These are phyloP conservation scores for Talaromyces nanjingensis DNA, from an alignment of 495 filamentous ascomycete species.

Conservation along the genomic window DNA sequence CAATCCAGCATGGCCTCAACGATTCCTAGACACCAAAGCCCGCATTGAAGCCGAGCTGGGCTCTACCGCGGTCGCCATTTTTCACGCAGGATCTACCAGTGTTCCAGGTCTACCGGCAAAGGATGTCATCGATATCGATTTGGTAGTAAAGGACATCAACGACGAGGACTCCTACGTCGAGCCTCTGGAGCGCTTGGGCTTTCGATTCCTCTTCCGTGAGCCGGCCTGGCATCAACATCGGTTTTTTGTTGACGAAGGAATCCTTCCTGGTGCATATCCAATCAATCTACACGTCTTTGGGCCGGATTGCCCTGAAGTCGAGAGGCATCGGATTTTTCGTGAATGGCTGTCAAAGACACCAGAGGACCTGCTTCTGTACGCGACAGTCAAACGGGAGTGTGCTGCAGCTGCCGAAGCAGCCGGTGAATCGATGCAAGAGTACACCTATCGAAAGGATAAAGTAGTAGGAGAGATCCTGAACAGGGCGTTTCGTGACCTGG, in stretches of 20 bases:
- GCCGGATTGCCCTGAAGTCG: conserved; percentile 31
- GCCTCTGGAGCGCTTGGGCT: conserved; percentile 34
- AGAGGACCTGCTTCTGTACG: conserved; percentile 33
- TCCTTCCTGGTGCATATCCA: conserved; percentile 20
- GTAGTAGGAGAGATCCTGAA: conserved; percentile 32
- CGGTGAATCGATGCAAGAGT: conserved; percentile 30
- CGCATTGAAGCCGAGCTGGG: conserved; percentile 28
- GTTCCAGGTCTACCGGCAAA: conserved; percentile 31
- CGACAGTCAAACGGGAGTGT: conserved; percentile 28
- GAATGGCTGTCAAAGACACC: conserved; percentile 35
- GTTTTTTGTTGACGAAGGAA: conserved; percentile 23
- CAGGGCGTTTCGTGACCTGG: conserved; percentile 28
- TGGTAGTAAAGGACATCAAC: conserved; percentile 29
- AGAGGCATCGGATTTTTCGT: conserved; percentile 37
- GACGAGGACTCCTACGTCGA: conserved; percentile 35
- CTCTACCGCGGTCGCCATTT: conserved; percentile 17
- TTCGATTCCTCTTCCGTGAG: conserved; percentile 39
- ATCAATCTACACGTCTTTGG: conserved; percentile 44
- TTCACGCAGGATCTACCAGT: conserved; percentile 44
- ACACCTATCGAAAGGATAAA: conserved; percentile 33
- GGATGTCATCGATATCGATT: conserved; percentile 30
- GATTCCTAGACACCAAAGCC: conserved; percentile 22
- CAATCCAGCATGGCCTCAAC: conserved; percentile 34
- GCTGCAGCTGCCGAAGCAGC: conserved; percentile 18
- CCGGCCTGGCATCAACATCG: conserved; percentile 41